Evolutionary conservation across 2,329 filamentous ascomycete species (phyloP).

Genomic region (Dactylellina sp.): DNA sequence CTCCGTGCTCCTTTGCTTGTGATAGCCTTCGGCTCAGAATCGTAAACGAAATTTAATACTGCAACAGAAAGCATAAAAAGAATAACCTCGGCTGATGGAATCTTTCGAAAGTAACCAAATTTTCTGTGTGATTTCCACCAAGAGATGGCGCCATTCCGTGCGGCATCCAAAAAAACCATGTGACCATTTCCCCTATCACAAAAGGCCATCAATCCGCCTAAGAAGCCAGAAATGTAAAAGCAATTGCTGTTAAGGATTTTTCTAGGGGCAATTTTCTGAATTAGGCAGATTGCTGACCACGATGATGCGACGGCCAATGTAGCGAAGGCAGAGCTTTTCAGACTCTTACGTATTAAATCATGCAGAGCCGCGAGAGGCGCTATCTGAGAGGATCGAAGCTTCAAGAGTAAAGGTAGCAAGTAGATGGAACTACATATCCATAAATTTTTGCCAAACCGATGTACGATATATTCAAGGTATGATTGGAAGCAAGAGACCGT

Average conservation of each 20-base stretch:
- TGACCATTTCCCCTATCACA: conserved; percentile 24
- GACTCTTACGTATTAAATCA: conserved; percentile 12
- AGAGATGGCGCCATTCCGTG: conserved; percentile 29
- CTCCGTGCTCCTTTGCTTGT: conserved; percentile 41
- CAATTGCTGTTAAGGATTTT: conserved; percentile 13
- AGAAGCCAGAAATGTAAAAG: conserved; percentile 42
- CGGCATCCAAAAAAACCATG: conserved; percentile 34
- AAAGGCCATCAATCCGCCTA: conserved; percentile 39
- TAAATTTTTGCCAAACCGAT: conserved; percentile 26
- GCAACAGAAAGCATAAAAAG: conserved; percentile 38
- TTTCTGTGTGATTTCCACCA: conserved; percentile 38
- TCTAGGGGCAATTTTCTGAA: conserved; percentile 31
- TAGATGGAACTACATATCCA: conserved; percentile 21
- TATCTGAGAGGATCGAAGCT: conserved; percentile 9
- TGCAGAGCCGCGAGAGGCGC: conserved; percentile 3
- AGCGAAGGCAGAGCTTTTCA: conserved; percentile 27
- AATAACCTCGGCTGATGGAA: conserved; percentile 28
- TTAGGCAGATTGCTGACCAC: conserved; percentile 45
- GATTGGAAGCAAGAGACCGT: conserved; percentile 37
- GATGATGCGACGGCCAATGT: conserved; percentile 36
- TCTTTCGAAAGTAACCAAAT: conserved; percentile 4
- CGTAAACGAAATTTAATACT: conserved; percentile 37
- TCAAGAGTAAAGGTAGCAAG: conserved; percentile 22
- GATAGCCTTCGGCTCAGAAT: conserved; percentile 27
- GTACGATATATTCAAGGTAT: conserved; percentile 16